Evolutionary conservation across 2,329 filamentous ascomycete species (phyloP), one percentile per base, ranked within the genome.

Genomic region (Ceratocystis alfenasii): DNA sequence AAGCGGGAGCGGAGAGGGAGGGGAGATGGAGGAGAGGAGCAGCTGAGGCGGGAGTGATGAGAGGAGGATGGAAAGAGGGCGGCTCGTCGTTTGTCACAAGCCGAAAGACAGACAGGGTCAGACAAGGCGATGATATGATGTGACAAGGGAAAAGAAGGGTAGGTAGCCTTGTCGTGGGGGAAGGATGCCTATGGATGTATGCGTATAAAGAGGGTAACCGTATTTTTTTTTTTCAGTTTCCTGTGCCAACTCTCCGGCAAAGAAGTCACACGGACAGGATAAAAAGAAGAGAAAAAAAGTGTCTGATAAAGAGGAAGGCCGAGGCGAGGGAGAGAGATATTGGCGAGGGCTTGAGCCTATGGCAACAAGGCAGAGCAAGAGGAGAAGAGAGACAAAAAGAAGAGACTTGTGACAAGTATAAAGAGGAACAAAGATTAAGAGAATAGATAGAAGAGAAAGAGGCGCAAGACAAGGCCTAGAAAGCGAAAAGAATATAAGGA

Each of bases 401-500:
- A 48, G 45, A 48, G 5, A 48, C 33, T 36, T 12, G 33, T 36
- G 33, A 48, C 45, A 48, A 17, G n/a, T 48, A 48, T 48, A 59
- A 36, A 62, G 44, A 10, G 22, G n/a, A 62, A 44, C n/a, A 62
- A 62, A n/a, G 36, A 62, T 22, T 20, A 20, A 48, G 45, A 48
- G n/a, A 48, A 20, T 17, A 48, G 45, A 12, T 17, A 20, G 1
- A n/a, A 48, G 15, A 62, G 60, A 60, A 60, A 62, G 60, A 45
- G 33, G 33, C 33, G 33, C 8, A 36, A 36, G 33, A 3, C 33
- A 36, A 41, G 45, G 60, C 36, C 36, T 44, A 62, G 41, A 30
- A 45, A 25, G 22, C 1, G 46, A 62, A 36, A 62, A 62, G 45
- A 44, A 62, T 45, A 46, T 20, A 17, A 55, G 8, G 50, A 50